Evolutionary conservation across 2,329 filamentous ascomycete species (phyloP), one percentile per base, ranked within the genome.

Genomic region (Westerdykella sp.): DNA sequence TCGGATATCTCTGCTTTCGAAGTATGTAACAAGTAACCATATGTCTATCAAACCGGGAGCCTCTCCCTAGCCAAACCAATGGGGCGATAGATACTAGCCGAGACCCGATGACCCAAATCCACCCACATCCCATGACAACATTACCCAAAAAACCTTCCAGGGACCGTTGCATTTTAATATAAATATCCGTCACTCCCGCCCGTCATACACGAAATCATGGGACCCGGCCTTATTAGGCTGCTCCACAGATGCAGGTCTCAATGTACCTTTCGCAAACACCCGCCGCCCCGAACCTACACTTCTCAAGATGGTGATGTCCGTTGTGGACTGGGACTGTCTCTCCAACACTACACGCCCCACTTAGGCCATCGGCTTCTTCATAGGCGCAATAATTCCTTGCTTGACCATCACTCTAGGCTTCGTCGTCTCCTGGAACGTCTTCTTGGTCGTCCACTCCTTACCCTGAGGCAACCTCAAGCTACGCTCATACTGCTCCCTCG

Each of bases 381-480:
- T 87, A 34, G 93, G 86, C 57, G 81, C 78, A 69, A 98, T 93
- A 67, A 98, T 89, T 37, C 93, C 93, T 70, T 90, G 87, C 74
- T 95, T 96, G 66, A 95, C 73, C 66, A 97, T 74, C 53, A 97
- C 79, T 57, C 88, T 81, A 45, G 93, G 93, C 77, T 91, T 95
- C 46, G 86, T 95, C 48, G 80, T 80, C 56, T 85, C 81, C 73
- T 97, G 90, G 77, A 93, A 93, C 12, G 85, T 88, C 72, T 88
- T 82, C 78, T 95, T 96, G n/a, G 91, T 97, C 55, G 83, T 82
- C 90, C 91, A 98, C 69, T 98, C 91, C 13, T 85, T 87, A 1
- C 93, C 93, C 47, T 97, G 80, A 1, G 93, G 93, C 53, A 96
- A 70, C 35, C 91, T 77, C 45, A 97, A 73, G 51, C 85, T 86